Evolutionary conservation across 2,329 filamentous ascomycete species (phyloP), one percentile per base, ranked within the genome.

Genomic region (Acrocalymma vagum): DNA sequence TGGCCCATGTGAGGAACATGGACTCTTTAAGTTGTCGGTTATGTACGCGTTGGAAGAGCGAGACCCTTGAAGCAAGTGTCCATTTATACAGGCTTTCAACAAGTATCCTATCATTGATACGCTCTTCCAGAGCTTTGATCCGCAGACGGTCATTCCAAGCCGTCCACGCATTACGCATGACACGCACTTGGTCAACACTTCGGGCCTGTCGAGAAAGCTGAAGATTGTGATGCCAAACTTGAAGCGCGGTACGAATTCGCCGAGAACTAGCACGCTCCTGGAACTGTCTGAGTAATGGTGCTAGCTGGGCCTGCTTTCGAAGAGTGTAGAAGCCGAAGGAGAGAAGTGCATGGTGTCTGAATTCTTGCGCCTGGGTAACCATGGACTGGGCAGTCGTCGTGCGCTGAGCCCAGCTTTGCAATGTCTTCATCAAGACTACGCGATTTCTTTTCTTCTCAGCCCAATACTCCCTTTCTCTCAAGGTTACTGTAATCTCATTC

Each of bases 81-180:
- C 82, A 86, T 62, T 76, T 82, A 62, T 84, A 84, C 46, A 86
- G 69, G 6, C 72, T 65, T 55, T 85, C 77, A 20, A 79, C 66
- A 27, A 80, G 69, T 26, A 84, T 51, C 3, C 83, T 76, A 48
- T 81, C 76, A 48, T 84, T 74, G 31, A 84, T 79, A 10, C 75
- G 77, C 14, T 74, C 69, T 32, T 66, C 69, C 2, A 86, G 63
- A 11, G 76, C 75, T 51, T 77, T 72, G 46, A 74, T 77, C 13
- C 83, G 80, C 11, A 85, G 71, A 11, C 71, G 70, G 53, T 86
- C 80, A 48, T 85, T 86, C 84, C 84, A 87, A 9, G 72, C 69
- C 2, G 77, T 83, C 72, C 80, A 83, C 3, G 79, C 73, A 58
- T 82, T 82, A 33, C 76, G 77, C 33, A 84, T 56, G 18, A 85